A percentile compares a stretch with the other conserved stretches of the same genome.
Conservation (phyloP, 2,329 filamentous ascomycete genomes). For the Fusarium zealandicum region DNA sequence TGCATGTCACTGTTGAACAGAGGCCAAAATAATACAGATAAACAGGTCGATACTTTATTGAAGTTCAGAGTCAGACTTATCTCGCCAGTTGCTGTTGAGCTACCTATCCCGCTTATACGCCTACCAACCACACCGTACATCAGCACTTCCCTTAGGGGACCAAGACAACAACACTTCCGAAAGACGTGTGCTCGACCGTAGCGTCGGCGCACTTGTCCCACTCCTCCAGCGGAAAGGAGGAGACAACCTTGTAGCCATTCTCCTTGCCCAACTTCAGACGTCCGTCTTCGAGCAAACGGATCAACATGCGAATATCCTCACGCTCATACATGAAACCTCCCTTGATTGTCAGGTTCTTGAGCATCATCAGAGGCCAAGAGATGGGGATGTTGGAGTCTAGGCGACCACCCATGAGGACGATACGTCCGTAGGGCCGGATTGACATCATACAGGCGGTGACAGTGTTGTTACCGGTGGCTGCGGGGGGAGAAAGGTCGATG, state of each 20-base stretch:
- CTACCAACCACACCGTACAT: no score
- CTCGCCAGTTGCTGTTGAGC: neutral
- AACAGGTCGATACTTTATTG: neutral
- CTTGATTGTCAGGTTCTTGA: slow-evolving; percentile 46
- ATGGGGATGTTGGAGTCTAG: slow-evolving; percentile 40
- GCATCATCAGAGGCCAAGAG: slow-evolving; percentile 34
- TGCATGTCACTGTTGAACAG: slow-evolving; percentile 15
- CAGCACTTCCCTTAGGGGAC: slow-evolving; percentile 4
- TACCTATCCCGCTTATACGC: no score
- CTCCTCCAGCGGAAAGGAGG: slow-evolving; percentile 20
- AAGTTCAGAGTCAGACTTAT: neutral
- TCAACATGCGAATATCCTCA: slow-evolving; percentile 19
- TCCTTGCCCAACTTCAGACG: slow-evolving; percentile 21
- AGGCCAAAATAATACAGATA: neutral
- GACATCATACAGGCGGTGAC: slow-evolving; percentile 48
- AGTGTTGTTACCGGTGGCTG: slow-evolving; percentile 48
- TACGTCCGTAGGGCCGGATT: slow-evolving; percentile 42
- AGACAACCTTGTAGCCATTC: slow-evolving; percentile 21
- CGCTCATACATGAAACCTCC: slow-evolving; percentile 53
- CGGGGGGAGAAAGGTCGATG: slow-evolving; percentile 55
- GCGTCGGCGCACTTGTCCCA: slow-evolving; percentile 27
- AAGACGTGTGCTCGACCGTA: slow-evolving; percentile 17
- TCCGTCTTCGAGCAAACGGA: slow-evolving; percentile 24
- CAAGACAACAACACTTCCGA: slow-evolving; percentile 23
- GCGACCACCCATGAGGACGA: slow-evolving; percentile 41